These are phyloP conservation scores for Melanopsichium pennsylvanicum DNA, from an alignment of 1,284 basidiomycete species.

Conservation along the genomic window DNA sequence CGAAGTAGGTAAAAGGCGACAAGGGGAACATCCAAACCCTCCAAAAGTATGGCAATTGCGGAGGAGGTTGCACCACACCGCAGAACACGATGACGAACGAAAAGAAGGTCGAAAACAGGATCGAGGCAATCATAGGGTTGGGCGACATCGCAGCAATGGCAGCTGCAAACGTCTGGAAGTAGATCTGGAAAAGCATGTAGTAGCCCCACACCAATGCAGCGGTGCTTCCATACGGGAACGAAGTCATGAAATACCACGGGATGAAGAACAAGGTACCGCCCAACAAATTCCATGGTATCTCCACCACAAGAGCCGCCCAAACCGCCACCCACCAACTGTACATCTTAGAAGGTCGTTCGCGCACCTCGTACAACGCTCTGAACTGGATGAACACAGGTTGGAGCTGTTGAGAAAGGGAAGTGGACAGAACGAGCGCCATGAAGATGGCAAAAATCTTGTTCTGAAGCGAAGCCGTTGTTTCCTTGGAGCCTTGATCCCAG, in stretches of 20 bases:
- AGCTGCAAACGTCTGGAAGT: constrained; percentile 73
- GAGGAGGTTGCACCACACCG: constrained; percentile 66
- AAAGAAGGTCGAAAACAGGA: constrained; percentile 74
- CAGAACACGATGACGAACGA: constrained; percentile 74
- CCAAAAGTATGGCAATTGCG: constrained; percentile 51
- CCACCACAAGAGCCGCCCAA: constrained; percentile 66
- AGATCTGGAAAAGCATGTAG: constrained; percentile 61
- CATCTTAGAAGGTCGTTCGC: constrained; percentile 78
- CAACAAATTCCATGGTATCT: constrained; percentile 61
- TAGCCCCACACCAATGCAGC: constrained; percentile 46
- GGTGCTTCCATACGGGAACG: constrained; percentile 35
- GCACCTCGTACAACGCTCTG: constrained; percentile 74
- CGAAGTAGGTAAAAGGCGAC: constrained; percentile 75
- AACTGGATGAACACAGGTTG: constrained; percentile 69
- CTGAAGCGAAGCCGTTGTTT: constrained; percentile 68
- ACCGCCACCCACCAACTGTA: constrained; percentile 82
- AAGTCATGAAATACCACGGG: constrained; percentile 56
- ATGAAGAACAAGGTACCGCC: constrained; percentile 58
- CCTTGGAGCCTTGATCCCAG: constrained; percentile 49
- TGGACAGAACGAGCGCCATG: constrained; percentile 64
- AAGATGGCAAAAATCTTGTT: constrained; percentile 77
- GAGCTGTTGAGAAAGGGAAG: constrained; percentile 60
- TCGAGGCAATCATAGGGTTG: constrained; percentile 73
- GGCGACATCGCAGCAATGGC: constrained; percentile 76
- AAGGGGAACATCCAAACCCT: constrained; percentile 69